These are phyloP conservation scores for Cordyceps farinosa DNA, from an alignment of 2,329 filamentous ascomycete species.

Conservation along the genomic window DNA sequence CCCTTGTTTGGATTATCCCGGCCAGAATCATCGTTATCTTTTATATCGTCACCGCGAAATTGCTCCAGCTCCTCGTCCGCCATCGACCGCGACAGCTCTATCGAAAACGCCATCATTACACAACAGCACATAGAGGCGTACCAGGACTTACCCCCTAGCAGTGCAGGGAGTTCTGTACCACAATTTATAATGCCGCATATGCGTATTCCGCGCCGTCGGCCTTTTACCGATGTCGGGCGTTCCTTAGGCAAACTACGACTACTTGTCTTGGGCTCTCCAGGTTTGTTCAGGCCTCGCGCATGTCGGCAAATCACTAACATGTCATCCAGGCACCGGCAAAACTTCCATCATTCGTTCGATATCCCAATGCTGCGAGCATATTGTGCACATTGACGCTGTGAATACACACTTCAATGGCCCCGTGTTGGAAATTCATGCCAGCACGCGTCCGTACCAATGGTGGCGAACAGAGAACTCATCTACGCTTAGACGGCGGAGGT, in stretches of 20 bases:
- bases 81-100: slow-evolving; percentile 25
- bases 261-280: slow-evolving; percentile 75
- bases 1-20: slow-evolving; percentile 26
- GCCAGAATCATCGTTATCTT: slow-evolving; percentile 39
- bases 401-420: slow-evolving; percentile 28
- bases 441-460: slow-evolving; percentile 77
- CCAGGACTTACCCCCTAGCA: slow-evolving; percentile 22
- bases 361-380: slow-evolving; percentile 81
- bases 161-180: slow-evolving; percentile 40
- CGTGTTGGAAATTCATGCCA: slow-evolving; percentile 70
- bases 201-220: slow-evolving; percentile 80
- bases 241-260: slow-evolving; percentile 82
- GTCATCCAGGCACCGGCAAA: slow-evolving; percentile 71
- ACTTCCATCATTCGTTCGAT: slow-evolving; percentile 86
- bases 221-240: slow-evolving; percentile 85
- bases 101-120: slow-evolving; percentile 21
- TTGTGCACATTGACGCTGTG: slow-evolving; percentile 83
- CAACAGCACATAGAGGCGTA: slow-evolving; percentile 20
- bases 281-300: slow-evolving; percentile 40
- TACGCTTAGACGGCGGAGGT: slow-evolving; percentile 61
- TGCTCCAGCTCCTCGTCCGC: slow-evolving; percentile 47
- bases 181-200: slow-evolving; percentile 99
- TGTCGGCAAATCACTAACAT: slow-evolving; percentile 14
- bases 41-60: slow-evolving; percentile 49
- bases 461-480: slow-evolving; percentile 82